Evolutionary conservation across 202 grass and related monocot genomes (phyloP), one percentile per base, ranked within the genome.

Genomic region (Alloteropsis angusta): DNA sequence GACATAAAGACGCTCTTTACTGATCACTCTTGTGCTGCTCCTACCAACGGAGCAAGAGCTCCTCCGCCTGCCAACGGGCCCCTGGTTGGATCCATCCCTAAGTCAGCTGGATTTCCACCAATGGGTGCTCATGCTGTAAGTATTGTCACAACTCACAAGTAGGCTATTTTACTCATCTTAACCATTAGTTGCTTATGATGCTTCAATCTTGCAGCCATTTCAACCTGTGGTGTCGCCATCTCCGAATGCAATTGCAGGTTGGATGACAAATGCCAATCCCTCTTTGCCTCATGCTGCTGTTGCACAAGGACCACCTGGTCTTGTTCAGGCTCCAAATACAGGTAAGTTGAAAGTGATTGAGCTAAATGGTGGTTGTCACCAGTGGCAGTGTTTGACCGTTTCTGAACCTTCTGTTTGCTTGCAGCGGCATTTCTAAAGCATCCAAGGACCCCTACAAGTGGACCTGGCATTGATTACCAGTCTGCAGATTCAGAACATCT

Each of bases 1-100:
- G 96, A 99, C 81, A 99, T 99, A 72, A 99, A 99, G 85, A 99
- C 96, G 74, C 88, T 99, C 21, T 99, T 99, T 60, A 96, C 92
- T 55, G 96, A 99, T 86, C 96, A 99, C 69, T 99, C 96, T 4
- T 99, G 96, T 80, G 90, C 92, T 21, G 82, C 88, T 85, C 90
- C 92, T 84, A 64, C 92, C 64, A 99, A 99, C 22, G 96, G 96
- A 50, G 84, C 90, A 59, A 91, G 96, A 81, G 86, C 92, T 72
- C 96, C 88, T 61, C 83, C 94, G 26, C 89, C 90, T 59, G 69
- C 86, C 55, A 96, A 96, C 84, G 96, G 96, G 6, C 96, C 96
- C 38, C 86, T 99, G 77, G 96, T 91, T 62, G 96, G 96, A 30
- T 88, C 92, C 83, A 99, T 99, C 39, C 88, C 96, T 13, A 99